Base-by-base conservation (phyloP, 352 stramenopile genomes). In the Phytophthora tubulina region DNA sequence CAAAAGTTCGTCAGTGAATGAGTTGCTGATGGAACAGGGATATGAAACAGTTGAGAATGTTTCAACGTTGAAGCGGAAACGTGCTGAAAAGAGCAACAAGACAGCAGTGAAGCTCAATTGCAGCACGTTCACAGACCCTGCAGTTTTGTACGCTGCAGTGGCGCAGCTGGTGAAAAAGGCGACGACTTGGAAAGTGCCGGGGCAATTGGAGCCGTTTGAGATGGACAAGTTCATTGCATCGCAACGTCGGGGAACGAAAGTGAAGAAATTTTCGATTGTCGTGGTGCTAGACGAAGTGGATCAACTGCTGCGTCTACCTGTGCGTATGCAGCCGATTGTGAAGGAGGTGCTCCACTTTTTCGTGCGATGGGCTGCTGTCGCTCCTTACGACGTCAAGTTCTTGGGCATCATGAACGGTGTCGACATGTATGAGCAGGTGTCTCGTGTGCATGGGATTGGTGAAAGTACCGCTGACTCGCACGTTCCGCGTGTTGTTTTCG, bases 391-490 rank as follows among this genome's bases (percentile, higher is more conserved):
- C 6, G 54, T 91, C 46, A 80, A 80, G 58, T 88, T 93, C 45
- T 45, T 93, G 50, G 82, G 81, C 13, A 88, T 93, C 56, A 86
- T 93, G 76, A 93, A 93, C 50, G 85, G 85, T 35, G 65, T 92
- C 53, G 86, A 93, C 65, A 90, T 93, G 86, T 88, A 91, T 62
- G 52, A 85, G 14, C 80, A 82, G 36, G 78, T 93, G 33, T 65
- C 81, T 0, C 69, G 77, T 5, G 41, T 85, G 53, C 73, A 80
- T 54, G 52, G 50, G 6, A 48, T 49, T 30, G 67, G 45, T 39
- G 56, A 77, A 9, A 35, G 10, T n/a, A 32, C 45, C 15, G 44
- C 35, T 2, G 63, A 72, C 30, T 60, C 53, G 21, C 51, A 63
- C 15, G 72, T 91, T 3, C 70, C 81, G 11, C 77, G 78, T 44